A percentile compares a stretch with the other conserved stretches of the same genome.
Evolutionary conservation across 345 rosid species (phyloP).

Genomic region (Iberis pinnata): DNA sequence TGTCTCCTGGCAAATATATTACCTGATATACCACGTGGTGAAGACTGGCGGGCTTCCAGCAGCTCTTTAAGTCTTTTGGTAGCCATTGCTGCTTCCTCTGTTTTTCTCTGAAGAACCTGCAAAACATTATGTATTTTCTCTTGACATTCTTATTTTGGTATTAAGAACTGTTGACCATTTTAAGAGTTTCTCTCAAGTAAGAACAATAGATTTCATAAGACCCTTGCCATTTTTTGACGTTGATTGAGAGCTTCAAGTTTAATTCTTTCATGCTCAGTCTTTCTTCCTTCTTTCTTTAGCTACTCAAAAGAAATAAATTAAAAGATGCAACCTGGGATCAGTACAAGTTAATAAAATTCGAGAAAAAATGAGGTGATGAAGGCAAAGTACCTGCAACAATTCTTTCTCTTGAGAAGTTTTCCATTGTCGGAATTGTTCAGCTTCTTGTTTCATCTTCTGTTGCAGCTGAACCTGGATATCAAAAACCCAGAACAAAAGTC

Average conservation of each 20-base stretch:
- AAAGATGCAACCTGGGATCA: neutral
- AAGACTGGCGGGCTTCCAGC: conserved; percentile 62
- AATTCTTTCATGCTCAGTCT: conserved; percentile 67
- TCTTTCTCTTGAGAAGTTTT: conserved; percentile 75
- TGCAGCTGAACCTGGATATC: conserved; percentile 65
- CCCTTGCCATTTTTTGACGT: conserved; percentile 64
- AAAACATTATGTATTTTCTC: conserved; percentile 12
- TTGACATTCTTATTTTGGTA: neutral
- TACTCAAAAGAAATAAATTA: conserved; percentile 32
- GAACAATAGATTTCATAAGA: neutral
- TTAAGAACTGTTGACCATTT: neutral
- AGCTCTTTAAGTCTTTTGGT: conserved; percentile 76
- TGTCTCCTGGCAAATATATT: neutral
- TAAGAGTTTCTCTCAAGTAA: neutral
- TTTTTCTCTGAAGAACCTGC: conserved; percentile 85
- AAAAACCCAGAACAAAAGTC: neutral
- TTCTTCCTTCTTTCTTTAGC: conserved; percentile 71
- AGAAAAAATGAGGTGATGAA: neutral
- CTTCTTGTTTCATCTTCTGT: conserved; percentile 71
- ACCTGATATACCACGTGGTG: conserved; percentile 43
- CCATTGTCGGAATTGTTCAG: conserved; percentile 84
- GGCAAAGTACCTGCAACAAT: conserved; percentile 52
- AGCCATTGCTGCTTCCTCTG: conserved; percentile 80
- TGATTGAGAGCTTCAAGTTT: conserved; percentile 67
- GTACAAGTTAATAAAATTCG: neutral